These are phyloP conservation scores for Prunus dulcis DNA, from an alignment of 306 rosid species.

Conservation along the genomic window DNA sequence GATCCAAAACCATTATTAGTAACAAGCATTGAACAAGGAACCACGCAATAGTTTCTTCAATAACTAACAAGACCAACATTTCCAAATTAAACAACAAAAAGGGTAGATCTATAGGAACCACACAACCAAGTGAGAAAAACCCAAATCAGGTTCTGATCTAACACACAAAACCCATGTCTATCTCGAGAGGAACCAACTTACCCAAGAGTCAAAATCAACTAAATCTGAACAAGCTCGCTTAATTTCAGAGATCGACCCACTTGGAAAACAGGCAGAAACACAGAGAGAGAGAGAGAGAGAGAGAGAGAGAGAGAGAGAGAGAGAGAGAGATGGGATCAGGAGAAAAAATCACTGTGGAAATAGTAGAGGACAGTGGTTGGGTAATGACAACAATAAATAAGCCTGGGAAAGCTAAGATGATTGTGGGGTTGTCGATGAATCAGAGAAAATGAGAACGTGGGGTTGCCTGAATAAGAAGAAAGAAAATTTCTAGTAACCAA, in stretches of 20 bases:
- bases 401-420: conserved; percentile 8
- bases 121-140: background rate
- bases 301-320: background rate
- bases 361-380: background rate
- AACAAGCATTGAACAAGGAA: background rate
- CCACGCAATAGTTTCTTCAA: background rate
- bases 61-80: conserved; percentile 1
- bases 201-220: conserved; percentile 1
- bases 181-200: background rate
- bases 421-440: conserved; percentile 15
- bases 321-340: background rate
- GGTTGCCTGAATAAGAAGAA: conserved; percentile 14
- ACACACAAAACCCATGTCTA: conserved; percentile 4
- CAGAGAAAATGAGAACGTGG: conserved; percentile 7
- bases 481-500: background rate
- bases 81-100: background rate
- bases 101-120: conserved; percentile 3
- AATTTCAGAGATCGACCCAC: background rate
- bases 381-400: conserved; percentile 4
- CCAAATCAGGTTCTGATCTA: conserved; percentile 8
- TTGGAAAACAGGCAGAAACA: background rate
- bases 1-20: background rate
- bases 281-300: background rate
- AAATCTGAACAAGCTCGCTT: background rate
- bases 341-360: background rate